Percentiles rank a stretch among this genome's conserved stretches.
phyloP scores from a whole-genome alignment of 2,329 filamentous ascomycete species.

The Waltergamsia citrina region DNA sequence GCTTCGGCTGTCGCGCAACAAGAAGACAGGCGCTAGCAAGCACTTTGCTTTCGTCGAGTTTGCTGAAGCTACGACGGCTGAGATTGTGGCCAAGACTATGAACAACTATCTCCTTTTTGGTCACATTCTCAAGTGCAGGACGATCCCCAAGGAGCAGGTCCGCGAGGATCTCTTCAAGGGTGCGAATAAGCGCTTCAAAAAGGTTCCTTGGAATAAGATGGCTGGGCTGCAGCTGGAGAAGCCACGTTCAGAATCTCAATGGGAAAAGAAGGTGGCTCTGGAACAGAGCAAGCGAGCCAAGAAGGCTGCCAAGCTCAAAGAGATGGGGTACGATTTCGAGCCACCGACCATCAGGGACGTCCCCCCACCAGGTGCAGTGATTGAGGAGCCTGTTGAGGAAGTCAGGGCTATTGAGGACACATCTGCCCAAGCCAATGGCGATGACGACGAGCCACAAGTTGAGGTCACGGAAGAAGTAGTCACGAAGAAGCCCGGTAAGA shows the following conservation, averaged over 20 bases:
- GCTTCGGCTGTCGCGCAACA: slow-evolving; percentile 82
- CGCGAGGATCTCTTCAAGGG: slow-evolving; percentile 82
- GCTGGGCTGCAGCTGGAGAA: slow-evolving; percentile 66
- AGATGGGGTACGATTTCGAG: slow-evolving; percentile 75
- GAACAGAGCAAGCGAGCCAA: slow-evolving; percentile 62
- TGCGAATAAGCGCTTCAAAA: slow-evolving; percentile 83
- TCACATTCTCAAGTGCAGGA: slow-evolving; percentile 82
- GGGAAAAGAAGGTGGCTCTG: slow-evolving; percentile 64
- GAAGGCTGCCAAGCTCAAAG: slow-evolving; percentile 68
- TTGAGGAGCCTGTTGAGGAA: slow-evolving; percentile 19
- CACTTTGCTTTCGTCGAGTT: slow-evolving; percentile 97
- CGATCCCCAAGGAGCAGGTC: slow-evolving; percentile 66
- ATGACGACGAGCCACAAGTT: no score
- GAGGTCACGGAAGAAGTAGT: slow-evolving; percentile 18
- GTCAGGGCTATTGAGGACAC: no score
- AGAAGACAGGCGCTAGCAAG: slow-evolving; percentile 81
- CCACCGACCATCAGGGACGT: slow-evolving; percentile 58
- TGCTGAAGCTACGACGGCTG: slow-evolving; percentile 63
- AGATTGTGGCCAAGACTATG: slow-evolving; percentile 93
- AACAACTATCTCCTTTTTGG: slow-evolving; percentile 94
- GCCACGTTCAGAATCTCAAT: slow-evolving; percentile 64
- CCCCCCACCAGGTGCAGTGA: slow-evolving; percentile 28
- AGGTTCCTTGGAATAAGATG: slow-evolving; percentile 79
- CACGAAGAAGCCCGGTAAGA: slow-evolving; percentile 9
- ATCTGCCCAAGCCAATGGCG: no score